Evolutionary conservation across 345 rosid genomes (phyloP).

Genomic region (Pistacia atlantica): DNA sequence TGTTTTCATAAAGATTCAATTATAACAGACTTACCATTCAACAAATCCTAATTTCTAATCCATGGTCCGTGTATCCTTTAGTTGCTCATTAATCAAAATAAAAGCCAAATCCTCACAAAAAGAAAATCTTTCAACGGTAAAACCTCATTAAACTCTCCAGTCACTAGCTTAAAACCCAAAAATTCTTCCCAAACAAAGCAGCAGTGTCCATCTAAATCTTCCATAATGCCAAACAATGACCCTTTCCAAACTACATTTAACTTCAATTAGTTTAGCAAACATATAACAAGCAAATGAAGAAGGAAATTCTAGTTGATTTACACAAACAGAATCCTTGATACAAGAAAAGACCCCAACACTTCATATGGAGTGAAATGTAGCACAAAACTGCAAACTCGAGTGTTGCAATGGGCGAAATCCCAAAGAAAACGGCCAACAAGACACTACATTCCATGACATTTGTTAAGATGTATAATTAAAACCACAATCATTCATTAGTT

Average conservation of each 20-base stretch:
- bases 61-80: background rate
- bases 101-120: background rate
- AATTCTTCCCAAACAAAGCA: background rate
- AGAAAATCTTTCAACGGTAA: background rate
- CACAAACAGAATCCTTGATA: background rate
- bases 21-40: no score
- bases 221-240: background rate
- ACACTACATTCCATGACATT: constrained; percentile 1
- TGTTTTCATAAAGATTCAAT: no score
- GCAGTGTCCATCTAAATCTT: background rate
- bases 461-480: background rate
- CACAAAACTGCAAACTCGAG: background rate
- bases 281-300: background rate
- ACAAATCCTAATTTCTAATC: background rate
- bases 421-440: background rate
- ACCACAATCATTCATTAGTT: background rate
- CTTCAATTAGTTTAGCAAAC: background rate
- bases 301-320: background rate
- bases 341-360: background rate
- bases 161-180: background rate
- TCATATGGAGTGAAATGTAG: background rate
- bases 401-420: background rate
- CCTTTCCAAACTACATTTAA: background rate
- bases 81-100: background rate
- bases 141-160: background rate